Evolutionary conservation across 2,329 filamentous ascomycete genomes (phyloP), one percentile per base, ranked within the genome.

Genomic region (Beauveria australis): DNA sequence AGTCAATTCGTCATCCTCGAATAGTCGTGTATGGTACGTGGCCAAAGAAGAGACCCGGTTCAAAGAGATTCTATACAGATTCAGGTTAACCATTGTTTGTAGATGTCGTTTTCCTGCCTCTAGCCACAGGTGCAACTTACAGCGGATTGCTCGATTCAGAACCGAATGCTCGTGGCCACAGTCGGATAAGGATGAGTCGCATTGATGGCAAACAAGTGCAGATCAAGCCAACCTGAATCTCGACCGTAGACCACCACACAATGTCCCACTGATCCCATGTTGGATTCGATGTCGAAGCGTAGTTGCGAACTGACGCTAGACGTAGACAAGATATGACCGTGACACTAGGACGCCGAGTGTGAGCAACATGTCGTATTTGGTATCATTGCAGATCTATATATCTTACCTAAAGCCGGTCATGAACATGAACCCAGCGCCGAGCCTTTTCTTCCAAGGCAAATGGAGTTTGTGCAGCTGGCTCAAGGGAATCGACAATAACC

Each of bases 401-500:
- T 64, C 67, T 68, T 46, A 71, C 69, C 74, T 73, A 4, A 69
- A 64, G 6, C 78, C 77, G 12, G 78, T 71, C 10, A 70, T 68
- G 61, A 80, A 79, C 75, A 80, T 78, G 46, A 78, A 60, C 2
- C 69, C 65, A 8, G 79, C 72, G 18, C 74, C 70, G 5, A 76
- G 41, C 66, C 76, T 79, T 67, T 78, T 78, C 66, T 75, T 75
- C 66, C 70, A 73, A 43, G 72, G 71, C 10, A 79, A 64, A 5
- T 73, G 68, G 16, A 79, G 66, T 3, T 68, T 63, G 5, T 71
- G 61, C 2, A 81, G 53, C 33, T 76, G 72, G 33, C 72, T 72
- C 5, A 80, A 67, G 1, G 81, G 79, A 3, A 83, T 68, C 0
- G 70, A 71, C 44, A 82, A 68, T 62, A 82, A 76, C 68, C 74